Conservation (phyloP, 768 basidiomycete genomes). For the Pulveroboletus sp. region DNA sequence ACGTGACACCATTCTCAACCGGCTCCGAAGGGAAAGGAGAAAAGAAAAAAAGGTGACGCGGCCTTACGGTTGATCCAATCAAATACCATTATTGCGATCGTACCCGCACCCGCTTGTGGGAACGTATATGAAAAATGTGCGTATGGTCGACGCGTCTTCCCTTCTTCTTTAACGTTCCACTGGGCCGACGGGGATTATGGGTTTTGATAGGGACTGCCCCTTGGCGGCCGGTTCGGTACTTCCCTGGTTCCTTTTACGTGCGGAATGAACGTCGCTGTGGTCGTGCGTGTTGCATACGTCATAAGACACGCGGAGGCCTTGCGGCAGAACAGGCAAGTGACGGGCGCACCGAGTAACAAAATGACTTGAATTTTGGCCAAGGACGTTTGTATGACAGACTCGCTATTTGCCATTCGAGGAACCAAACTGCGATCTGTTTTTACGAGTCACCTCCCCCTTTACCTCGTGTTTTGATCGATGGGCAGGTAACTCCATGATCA, state of each 20-base stretch:
- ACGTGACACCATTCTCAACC: conserved; percentile 10
- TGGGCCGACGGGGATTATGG: conserved; percentile 8
- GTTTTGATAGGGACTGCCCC: conserved; percentile 8
- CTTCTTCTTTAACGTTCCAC: conserved; percentile 2
- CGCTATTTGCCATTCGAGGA: neutral
- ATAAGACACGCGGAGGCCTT: conserved; percentile 20
- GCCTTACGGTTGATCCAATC: conserved; percentile 10
- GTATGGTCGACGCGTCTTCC: neutral
- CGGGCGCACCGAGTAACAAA: neutral
- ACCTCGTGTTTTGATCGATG: conserved; percentile 19
- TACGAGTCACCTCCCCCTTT: conserved; percentile 1
- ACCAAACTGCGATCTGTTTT: neutral
- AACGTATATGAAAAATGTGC: conserved; percentile 9
- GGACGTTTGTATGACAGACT: neutral
- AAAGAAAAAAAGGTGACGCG: conserved; percentile 5
- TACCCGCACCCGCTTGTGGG: neutral
- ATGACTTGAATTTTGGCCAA: neutral
- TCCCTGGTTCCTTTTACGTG: conserved; percentile 22
- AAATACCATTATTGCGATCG: neutral
- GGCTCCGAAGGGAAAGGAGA: conserved; percentile 8
- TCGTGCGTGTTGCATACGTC: conserved; percentile 15
- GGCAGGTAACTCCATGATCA: neutral
- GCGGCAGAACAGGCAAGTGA: conserved; percentile 12
- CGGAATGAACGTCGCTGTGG: conserved; percentile 2
- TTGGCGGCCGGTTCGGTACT: conserved; percentile 5